These are phyloP conservation scores for Dioszegia crocea DNA, from an alignment of 768 basidiomycete genomes.

Conservation along the genomic window DNA sequence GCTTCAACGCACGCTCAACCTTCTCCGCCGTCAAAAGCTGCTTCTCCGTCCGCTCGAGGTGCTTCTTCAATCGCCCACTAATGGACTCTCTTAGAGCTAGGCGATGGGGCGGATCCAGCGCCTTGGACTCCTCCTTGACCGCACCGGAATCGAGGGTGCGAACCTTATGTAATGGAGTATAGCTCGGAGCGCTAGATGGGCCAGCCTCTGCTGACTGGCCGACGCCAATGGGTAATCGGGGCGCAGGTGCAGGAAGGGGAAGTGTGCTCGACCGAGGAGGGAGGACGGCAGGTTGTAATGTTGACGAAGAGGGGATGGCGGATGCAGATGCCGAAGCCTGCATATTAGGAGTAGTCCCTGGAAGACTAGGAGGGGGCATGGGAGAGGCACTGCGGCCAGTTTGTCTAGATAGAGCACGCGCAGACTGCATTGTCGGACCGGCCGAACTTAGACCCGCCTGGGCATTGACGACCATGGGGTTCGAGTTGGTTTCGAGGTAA, in stretches of 20 bases:
- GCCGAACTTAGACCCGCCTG: background rate
- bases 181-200: background rate
- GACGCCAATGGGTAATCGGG: background rate
- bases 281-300: background rate
- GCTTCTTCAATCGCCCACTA: background rate
- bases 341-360: background rate
- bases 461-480: background rate
- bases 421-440: background rate
- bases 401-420: background rate
- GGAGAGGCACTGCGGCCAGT: conserved; percentile 3
- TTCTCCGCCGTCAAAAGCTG: conserved; percentile 5
- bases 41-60: conserved; percentile 7
- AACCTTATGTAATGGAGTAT: background rate
- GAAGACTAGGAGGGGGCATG: conserved; percentile 7
- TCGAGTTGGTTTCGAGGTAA: conserved; percentile 3
- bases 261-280: conserved; percentile 2
- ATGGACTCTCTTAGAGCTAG: background rate
- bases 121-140: background rate
- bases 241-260: background rate
- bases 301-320: background rate
- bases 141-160: background rate
- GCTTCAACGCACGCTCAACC: conserved; percentile 1
- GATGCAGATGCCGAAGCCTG: background rate
- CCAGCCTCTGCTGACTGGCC: background rate
- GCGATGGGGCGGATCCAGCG: background rate